Base-by-base conservation (phyloP, 2,329 filamentous ascomycete genomes). In the Neurospora sp. region DNA sequence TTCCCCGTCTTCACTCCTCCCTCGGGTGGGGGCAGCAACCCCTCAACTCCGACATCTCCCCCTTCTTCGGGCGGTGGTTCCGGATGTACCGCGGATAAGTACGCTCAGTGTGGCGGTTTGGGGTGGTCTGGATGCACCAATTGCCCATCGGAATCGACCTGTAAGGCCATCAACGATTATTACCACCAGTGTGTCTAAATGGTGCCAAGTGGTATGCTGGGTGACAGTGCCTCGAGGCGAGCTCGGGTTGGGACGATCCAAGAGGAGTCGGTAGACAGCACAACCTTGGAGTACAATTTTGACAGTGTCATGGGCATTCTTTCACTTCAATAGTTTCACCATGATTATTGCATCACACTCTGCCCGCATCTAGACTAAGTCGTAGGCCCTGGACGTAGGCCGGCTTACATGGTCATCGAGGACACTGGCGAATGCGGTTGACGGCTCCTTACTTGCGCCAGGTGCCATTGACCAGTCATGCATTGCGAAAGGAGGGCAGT, bases 61-160 rank as follows among this genome's bases (percentile, higher is more conserved):
- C 36, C 69, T 28, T 28, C 73, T 11, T 67, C 67, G 4, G 69
- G 68, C 38, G 66, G 62, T 2, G 69, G 66, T 9, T 68, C 66
- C 5, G 66, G 70, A 8, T 76, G 75, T 70, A 67, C 66, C 5
- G 73, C 74, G 5, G 39, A 74, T n/a, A 68, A 77, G 70, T 81
- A 77, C 71, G 78, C 75, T 1, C 80, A 81, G 74, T 81, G 80
- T 70, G 80, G 80, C 52, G 80, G 80, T 4, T 76, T 70, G 13
- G 76, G 75, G 38, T 82, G 75, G 70, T 76, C 75, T 1, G 80
- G 80, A 2, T 78, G 79, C 71, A 78, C 76, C 0, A 72, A 70
- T 7, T 82, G 80, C 71, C 76, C 75, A 5, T 71, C 76, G 4
- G 79, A 78, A 5, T 76, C 72, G 23, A 78, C 78, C 7, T 82